Evolutionary conservation across 1,284 basidiomycete genomes (phyloP), one percentile per base, ranked within the genome.

Genomic region (Austropuccinia psidii): DNA sequence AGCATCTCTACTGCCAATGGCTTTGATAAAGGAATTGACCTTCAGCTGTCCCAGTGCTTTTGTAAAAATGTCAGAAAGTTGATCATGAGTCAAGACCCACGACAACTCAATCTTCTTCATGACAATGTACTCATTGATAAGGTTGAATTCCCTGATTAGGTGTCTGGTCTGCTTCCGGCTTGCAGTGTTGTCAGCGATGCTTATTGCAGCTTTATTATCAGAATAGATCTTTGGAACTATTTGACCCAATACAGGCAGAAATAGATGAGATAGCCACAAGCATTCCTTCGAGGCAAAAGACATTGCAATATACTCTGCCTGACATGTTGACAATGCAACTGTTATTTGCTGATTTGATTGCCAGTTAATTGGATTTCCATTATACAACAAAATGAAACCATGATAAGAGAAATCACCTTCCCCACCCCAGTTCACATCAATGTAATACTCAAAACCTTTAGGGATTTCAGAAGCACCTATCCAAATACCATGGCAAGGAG

Each of bases 11-110:
- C n/a, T n/a, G n/a, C n/a, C n/a, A n/a, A n/a, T n/a, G n/a, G n/a
- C n/a, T n/a, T n/a, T n/a, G n/a, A n/a, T n/a, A n/a, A n/a, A n/a
- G n/a, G n/a, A n/a, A n/a, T n/a, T n/a, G n/a, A n/a, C n/a, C n/a
- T n/a, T n/a, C n/a, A n/a, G n/a, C n/a, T n/a, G n/a, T 2, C 27
- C 7, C 4, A 55, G 19, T 3, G 52, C 52, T 64, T 64, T 64
- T 2, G 61, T 64, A n/a, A 64, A 47, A 29, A 64, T 31, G n/a
- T 64, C 61, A 31, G 61, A 37, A 2, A 43, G 61, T 64, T 64
- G 61, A 3, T 24, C 3, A 13, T 21, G 19, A 4, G 41, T 49
- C 1, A 24, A 24, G 4, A 64, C 43, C 61, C 61, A 64, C 17
- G 31, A 8, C 17, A 64, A 43, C 4, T 31, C 37, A 2, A 33